phyloP scores from a whole-genome alignment of 2,329 filamentous ascomycete genomes.

The Aureobasidium sp. region DNA sequence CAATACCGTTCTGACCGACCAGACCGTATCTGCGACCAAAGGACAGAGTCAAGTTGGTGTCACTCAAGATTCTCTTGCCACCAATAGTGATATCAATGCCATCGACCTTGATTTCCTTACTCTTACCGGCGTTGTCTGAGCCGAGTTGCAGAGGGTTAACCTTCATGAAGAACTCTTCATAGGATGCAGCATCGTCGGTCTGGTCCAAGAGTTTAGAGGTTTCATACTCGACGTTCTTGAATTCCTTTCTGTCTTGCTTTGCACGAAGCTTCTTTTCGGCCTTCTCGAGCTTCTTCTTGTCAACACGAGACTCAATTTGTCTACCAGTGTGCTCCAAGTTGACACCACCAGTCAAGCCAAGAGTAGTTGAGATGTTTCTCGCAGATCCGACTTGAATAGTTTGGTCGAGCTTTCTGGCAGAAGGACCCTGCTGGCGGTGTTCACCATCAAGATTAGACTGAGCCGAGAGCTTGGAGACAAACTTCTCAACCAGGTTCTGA shows the following conservation, averaged over 20 bases:
- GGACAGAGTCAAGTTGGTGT: slow-evolving; percentile 81
- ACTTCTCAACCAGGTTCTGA: slow-evolving; percentile 76
- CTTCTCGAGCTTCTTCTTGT: slow-evolving; percentile 98
- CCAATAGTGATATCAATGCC: slow-evolving; percentile 91
- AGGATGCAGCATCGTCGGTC: slow-evolving; percentile 76
- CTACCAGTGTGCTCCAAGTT: slow-evolving; percentile 87
- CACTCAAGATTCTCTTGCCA: slow-evolving; percentile 78
- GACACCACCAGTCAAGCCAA: slow-evolving; percentile 77
- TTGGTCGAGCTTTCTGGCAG: slow-evolving; percentile 81
- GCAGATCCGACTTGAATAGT: slow-evolving; percentile 90
- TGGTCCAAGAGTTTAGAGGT: slow-evolving; percentile 81
- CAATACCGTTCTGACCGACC: slow-evolving; percentile 98
- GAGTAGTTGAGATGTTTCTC: slow-evolving; percentile 90
- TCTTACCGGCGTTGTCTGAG: slow-evolving; percentile 61
- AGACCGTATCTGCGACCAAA: slow-evolving; percentile 94
- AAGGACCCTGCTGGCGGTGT: slow-evolving; percentile 60
- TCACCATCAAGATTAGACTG: slow-evolving; percentile 61
- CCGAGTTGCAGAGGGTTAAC: slow-evolving; percentile 94
- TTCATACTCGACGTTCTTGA: slow-evolving; percentile 98
- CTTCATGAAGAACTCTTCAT: slow-evolving; percentile 99
- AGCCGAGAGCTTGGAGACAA: slow-evolving; percentile 72
- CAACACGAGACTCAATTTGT: slow-evolving; percentile 95
- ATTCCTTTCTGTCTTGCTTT: slow-evolving; percentile 96
- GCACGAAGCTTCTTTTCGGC: slow-evolving; percentile 94
- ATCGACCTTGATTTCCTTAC: slow-evolving; percentile 98